phyloP scores from a whole-genome alignment of 2,329 filamentous ascomycete genomes.

The Aspergillus intermedius region DNA sequence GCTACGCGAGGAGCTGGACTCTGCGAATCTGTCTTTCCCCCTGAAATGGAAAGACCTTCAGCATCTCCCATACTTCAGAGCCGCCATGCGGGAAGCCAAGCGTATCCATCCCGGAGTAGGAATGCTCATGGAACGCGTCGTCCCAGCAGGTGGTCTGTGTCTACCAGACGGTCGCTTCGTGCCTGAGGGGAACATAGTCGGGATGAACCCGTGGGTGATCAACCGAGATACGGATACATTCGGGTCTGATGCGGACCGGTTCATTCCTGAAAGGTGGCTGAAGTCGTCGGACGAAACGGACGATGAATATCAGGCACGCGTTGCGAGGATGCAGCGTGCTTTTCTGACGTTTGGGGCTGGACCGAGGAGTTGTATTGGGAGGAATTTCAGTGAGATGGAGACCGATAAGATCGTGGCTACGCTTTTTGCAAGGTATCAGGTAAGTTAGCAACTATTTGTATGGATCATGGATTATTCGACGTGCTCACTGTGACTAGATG shows the following conservation, averaged over 20 bases:
- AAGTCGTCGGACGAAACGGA: constrained; percentile 6
- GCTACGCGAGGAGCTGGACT: constrained; percentile 19
- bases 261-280: constrained; percentile 25
- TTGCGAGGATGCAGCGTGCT: constrained; percentile 14
- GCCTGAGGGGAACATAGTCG: constrained; percentile 20
- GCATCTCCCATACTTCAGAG: constrained; percentile 5
- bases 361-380: constrained; percentile 12
- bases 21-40: constrained; percentile 9
- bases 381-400: constrained; percentile 5
- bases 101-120: constrained; percentile 7
- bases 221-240: constrained; percentile 64
- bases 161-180: constrained; percentile 17
- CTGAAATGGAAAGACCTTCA: constrained; percentile 3
- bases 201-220: constrained; percentile 68
- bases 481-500: constrained; percentile 17
- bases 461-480: too few relatives aligned
- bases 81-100: constrained; percentile 10
- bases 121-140: not conserved
- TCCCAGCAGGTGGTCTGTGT: constrained; percentile 1
- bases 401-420: constrained; percentile 17
- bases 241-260: constrained; percentile 59
- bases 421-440: constrained; percentile 40
- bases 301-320: constrained; percentile 7
- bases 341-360: constrained; percentile 17
- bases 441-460: constrained; percentile 13